These are phyloP conservation scores for Prunus dulcis DNA, from an alignment of 306 rosid species.

Conservation along the genomic window DNA sequence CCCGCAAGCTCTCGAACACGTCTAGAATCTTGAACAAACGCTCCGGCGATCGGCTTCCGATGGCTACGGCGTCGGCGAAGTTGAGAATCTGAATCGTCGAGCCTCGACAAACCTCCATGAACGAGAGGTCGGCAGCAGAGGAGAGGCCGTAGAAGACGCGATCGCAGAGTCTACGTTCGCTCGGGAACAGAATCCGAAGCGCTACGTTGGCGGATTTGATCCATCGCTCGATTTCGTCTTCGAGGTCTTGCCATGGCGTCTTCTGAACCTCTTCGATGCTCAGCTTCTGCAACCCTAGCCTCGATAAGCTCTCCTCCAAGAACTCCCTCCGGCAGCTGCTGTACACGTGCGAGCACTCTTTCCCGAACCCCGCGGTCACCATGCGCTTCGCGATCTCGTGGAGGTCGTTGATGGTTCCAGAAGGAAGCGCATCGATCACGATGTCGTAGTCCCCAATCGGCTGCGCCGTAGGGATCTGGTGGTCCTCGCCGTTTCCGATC, in stretches of 20 bases:
- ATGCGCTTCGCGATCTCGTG: constrained; percentile 91
- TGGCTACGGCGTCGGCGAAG: constrained; percentile 80
- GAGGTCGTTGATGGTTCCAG: constrained; percentile 71
- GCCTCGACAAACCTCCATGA: constrained; percentile 92
- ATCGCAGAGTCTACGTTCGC: constrained; percentile 76
- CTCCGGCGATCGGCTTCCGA: constrained; percentile 85
- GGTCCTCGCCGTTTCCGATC: constrained; percentile 29
- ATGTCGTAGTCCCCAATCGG: constrained; percentile 72
- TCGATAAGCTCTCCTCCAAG: constrained; percentile 74
- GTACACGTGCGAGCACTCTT: constrained; percentile 85
- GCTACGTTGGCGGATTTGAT: constrained; percentile 69
- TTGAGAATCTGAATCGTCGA: constrained; percentile 73
- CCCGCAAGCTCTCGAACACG: constrained; percentile 77
- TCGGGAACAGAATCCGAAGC: constrained; percentile 72
- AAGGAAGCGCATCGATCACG: constrained; percentile 81
- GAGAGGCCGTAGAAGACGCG: constrained; percentile 79
- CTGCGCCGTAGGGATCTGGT: constrained; percentile 66
- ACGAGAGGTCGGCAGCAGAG: constrained; percentile 69
- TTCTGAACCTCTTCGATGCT: constrained; percentile 87
- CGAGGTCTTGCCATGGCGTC: constrained; percentile 80
- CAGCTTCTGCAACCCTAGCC: constrained; percentile 85
- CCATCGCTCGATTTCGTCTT: constrained; percentile 89
- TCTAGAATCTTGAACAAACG: constrained; percentile 73
- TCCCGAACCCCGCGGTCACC: constrained; percentile 86
- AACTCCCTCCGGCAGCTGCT: constrained; percentile 85